Conservation (phyloP, 2,329 filamentous ascomycete species). For the Penicillium sp. region DNA sequence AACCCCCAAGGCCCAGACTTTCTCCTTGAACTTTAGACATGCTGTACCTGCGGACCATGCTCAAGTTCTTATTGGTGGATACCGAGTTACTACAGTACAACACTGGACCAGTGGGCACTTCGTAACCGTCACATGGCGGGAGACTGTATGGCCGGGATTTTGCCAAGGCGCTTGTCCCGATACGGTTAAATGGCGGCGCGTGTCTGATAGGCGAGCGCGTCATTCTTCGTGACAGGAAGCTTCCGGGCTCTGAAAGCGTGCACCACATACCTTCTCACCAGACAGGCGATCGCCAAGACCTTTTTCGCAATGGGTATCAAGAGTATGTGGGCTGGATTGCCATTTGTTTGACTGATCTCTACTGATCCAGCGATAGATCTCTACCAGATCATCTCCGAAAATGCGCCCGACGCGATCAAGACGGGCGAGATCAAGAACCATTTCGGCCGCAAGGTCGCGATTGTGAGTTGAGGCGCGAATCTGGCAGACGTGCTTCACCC, state of each 20-base stretch:
- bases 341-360: conserved; percentile 52
- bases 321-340: conserved; percentile 31
- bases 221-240: conserved; percentile 7
- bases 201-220: conserved; percentile 16
- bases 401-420: conserved; percentile 93
- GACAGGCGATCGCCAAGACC: background rate
- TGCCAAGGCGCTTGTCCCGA: conserved; percentile 6
- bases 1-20: too few relatives aligned
- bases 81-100: too few relatives aligned
- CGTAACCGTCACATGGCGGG: too few relatives aligned
- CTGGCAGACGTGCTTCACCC: too few relatives aligned
- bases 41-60: too few relatives aligned
- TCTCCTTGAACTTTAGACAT: too few relatives aligned
- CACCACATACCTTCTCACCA: background rate
- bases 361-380: conserved; percentile 48
- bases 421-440: conserved; percentile 98
- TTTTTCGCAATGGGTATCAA: conserved; percentile 45
- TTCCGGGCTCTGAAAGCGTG: conserved; percentile 4
- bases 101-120: too few relatives aligned
- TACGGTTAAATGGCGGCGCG: conserved; percentile 15
- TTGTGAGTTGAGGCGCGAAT: conserved; percentile 55
- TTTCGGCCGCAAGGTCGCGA: conserved; percentile 96
- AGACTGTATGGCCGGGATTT: too few relatives aligned
- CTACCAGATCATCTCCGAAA: conserved; percentile 77
- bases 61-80: too few relatives aligned